Percentiles rank a stretch among this genome's conserved stretches.
phyloP scores from a whole-genome alignment of 1,284 basidiomycete genomes.

The Hemileia vastatrix region DNA sequence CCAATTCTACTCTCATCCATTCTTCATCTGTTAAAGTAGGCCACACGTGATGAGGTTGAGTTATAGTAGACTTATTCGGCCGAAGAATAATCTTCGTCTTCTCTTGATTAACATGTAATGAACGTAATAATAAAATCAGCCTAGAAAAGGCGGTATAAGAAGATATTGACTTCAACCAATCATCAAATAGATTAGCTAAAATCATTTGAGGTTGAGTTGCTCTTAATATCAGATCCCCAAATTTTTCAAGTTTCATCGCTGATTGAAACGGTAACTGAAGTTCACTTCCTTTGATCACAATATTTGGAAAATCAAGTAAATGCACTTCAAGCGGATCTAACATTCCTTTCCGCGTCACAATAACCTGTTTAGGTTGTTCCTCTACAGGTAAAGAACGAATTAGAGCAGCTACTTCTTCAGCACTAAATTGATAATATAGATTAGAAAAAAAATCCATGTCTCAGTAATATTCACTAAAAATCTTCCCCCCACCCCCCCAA shows the following conservation, averaged over 20 bases:
- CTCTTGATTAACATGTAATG: conserved; percentile 97
- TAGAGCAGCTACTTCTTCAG: conserved; percentile 97
- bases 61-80: conserved; percentile 67
- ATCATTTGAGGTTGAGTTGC: conserved; percentile 99
- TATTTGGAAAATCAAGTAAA: conserved; percentile 96
- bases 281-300: conserved; percentile 98
- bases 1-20: conserved; percentile 99
- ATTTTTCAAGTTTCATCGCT: conserved; percentile 99
- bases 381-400: conserved; percentile 95
- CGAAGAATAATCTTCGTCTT: conserved; percentile 68
- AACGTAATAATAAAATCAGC: conserved; percentile 85
- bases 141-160: conserved; percentile 99
- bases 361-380: conserved; percentile 99
- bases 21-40: conserved; percentile 88
- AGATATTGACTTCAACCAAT: conserved; percentile 98
- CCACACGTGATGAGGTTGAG: conserved; percentile 96
- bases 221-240: conserved; percentile 80
- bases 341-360: conserved; percentile 99
- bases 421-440: too few relatives aligned
- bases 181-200: conserved; percentile 90
- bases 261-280: conserved; percentile 98
- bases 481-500: not conserved
- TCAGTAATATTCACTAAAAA: not conserved
- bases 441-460: not conserved
- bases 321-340: conserved; percentile 83